Evolutionary conservation across 1,284 basidiomycete genomes (phyloP), one percentile per base, ranked within the genome.

Genomic region (Thecaphora thlaspeos): DNA sequence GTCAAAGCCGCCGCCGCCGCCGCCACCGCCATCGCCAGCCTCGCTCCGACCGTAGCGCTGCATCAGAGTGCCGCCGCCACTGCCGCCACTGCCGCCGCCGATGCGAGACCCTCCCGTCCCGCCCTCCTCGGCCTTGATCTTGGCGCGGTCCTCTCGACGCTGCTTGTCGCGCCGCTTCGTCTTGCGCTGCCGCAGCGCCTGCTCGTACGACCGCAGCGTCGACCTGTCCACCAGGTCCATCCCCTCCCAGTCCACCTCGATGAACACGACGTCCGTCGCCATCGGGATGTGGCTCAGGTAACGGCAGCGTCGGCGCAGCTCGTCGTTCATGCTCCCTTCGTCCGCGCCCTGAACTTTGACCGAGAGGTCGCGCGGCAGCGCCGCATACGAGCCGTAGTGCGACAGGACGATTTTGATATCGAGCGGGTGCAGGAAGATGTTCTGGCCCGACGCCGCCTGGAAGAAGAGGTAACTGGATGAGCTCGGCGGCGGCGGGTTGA

Each of bases 221-320:
- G 61, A 41, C 38, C 60, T 60, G 40, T 50, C 54, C 40, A 73
- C 56, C 40, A 66, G 40, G n/a, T 48, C 39, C 56, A 75, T 74
- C 28, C 46, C 51, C 23, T 71, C 60, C 75, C 73, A 76, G 41
- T 96, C 88, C 3, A 91, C 86, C 79, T 98, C 93, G 55, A 97
- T 82, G 77, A 98, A 97, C 14, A 93, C 88, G 39, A 97, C 90
- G 75, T 97, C 92, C 15, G 90, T 87, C 43, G 91, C 88, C 64
- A 91, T 87, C 0, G 94, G 90, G 61, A 97, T 82, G 78, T 97
- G 93, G 2, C 85, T 85, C 51, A 98, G 87, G 80, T 97, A 98
- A 78, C 94, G 96, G 82, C 90, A 96, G 41, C 92, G 86, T 77
- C 90, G 88, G 43, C 92, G 86, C 21, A 98, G 82, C 55, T 96